These are phyloP conservation scores for Royoungia palumana DNA, from an alignment of 768 basidiomycete genomes.

Conservation along the genomic window DNA sequence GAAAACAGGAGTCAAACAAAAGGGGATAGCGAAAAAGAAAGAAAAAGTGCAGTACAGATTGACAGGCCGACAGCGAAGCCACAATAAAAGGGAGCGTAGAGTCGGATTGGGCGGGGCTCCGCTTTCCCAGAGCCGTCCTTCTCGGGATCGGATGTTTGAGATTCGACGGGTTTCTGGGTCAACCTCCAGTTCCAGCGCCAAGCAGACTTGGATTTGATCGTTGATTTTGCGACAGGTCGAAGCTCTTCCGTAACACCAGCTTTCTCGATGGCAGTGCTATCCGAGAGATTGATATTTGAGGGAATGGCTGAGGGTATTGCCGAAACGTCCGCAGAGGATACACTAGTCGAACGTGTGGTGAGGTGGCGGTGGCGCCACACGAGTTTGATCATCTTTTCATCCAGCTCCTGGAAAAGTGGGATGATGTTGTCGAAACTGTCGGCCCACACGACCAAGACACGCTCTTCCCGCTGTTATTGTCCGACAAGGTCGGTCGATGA, in stretches of 20 bases:
- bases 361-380: constrained; percentile 59
- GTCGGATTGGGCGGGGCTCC: constrained; percentile 46
- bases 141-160: constrained; percentile 39
- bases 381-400: constrained; percentile 75
- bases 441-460: constrained; percentile 78
- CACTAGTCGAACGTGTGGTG: constrained; percentile 3
- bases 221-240: not conserved
- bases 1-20: not conserved
- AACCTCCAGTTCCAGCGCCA: constrained; percentile 47
- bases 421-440: constrained; percentile 80
- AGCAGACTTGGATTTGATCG: constrained; percentile 2
- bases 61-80: constrained; percentile 64
- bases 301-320: constrained; percentile 42
- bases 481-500: not conserved
- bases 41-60: constrained; percentile 46
- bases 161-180: constrained; percentile 25
- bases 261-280: constrained; percentile 31
- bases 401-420: constrained; percentile 63
- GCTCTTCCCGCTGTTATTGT: constrained; percentile 65
- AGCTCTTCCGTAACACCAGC: constrained; percentile 22
- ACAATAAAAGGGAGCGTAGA: constrained; percentile 71
- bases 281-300: constrained; percentile 53
- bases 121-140: constrained; percentile 39
- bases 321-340: constrained; percentile 37
- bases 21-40: constrained; percentile 4